Evolutionary conservation across 2,329 filamentous ascomycete species (phyloP).

Genomic region (Trichothecium roseum): DNA sequence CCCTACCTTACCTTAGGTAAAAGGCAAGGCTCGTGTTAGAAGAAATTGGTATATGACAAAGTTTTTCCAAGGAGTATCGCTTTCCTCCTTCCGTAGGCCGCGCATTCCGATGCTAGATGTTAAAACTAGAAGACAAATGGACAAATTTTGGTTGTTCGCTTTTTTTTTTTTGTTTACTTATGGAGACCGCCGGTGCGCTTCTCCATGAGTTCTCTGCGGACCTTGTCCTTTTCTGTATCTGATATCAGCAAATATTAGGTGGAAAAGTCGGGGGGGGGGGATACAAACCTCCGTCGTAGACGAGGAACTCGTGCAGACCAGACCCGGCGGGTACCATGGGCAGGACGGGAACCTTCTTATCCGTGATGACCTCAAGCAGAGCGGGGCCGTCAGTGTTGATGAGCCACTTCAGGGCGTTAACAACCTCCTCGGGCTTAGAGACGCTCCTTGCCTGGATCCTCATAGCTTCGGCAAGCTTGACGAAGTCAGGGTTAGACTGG

Average conservation of each 20-base stretch:
- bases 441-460: constrained; percentile 65
- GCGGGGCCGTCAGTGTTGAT: constrained; percentile 85
- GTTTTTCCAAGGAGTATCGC: too few relatives aligned
- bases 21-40: too few relatives aligned
- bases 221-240: constrained; percentile 52
- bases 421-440: constrained; percentile 64
- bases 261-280: neutral
- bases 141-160: too few relatives aligned
- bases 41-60: too few relatives aligned
- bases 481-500: constrained; percentile 90
- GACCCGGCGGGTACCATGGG: constrained; percentile 91
- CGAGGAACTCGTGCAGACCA: constrained; percentile 82
- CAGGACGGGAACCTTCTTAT: constrained; percentile 87
- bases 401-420: constrained; percentile 75
- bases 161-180: too few relatives aligned
- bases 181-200: constrained; percentile 47
- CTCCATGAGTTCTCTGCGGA: constrained; percentile 56
- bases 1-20: too few relatives aligned
- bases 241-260: constrained; percentile 20
- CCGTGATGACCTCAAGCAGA: constrained; percentile 82
- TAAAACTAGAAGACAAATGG: too few relatives aligned
- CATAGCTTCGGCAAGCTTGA: constrained; percentile 88
- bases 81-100: too few relatives aligned
- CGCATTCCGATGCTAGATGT: too few relatives aligned
- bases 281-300: constrained; percentile 18